phyloP scores from a whole-genome alignment of 2,329 filamentous ascomycete genomes.

The Aureobasidium sp. region DNA sequence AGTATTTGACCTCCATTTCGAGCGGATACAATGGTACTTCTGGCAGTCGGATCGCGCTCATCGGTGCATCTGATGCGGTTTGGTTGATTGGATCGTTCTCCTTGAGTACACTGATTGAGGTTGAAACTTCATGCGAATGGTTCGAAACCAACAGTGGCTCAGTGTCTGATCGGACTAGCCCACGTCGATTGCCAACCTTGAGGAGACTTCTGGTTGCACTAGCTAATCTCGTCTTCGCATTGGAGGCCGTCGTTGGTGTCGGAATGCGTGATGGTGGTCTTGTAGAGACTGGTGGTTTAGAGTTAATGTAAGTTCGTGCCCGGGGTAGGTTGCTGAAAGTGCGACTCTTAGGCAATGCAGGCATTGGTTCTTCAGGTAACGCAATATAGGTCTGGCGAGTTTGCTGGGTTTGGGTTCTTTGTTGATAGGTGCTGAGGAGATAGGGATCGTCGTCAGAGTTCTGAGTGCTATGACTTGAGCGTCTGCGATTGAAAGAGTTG shows the following conservation, averaged over 20 bases:
- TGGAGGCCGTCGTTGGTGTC: not conserved
- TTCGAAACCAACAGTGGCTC: constrained; percentile 26
- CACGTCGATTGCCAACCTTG: not conserved
- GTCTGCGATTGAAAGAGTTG: constrained; percentile 30
- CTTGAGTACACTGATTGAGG: constrained; percentile 26
- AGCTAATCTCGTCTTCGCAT: constrained; percentile 12
- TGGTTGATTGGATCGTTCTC: constrained; percentile 29
- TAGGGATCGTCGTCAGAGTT: not conserved
- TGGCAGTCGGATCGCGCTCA: not conserved
- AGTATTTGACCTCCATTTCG: too few relatives aligned
- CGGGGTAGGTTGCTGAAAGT: constrained; percentile 32
- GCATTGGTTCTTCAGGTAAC: constrained; percentile 27
- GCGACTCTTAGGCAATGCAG: constrained; percentile 29
- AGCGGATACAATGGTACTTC: not conserved
- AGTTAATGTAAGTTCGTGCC: constrained; percentile 18
- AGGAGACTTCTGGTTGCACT: constrained; percentile 17
- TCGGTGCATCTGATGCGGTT: constrained; percentile 15
- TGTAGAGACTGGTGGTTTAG: not conserved
- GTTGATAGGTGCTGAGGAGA: constrained; percentile 22
- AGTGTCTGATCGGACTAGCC: constrained; percentile 28
- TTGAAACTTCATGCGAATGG: constrained; percentile 12
- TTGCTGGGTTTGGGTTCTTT: constrained; percentile 18
- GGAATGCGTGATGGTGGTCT: constrained; percentile 11
- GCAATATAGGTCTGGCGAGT: constrained; percentile 29
- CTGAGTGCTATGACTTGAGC: constrained; percentile 20